Base-by-base conservation (phyloP, 352 stramenopile species). In the Hyaloperonospora arabidopsidis region DNA sequence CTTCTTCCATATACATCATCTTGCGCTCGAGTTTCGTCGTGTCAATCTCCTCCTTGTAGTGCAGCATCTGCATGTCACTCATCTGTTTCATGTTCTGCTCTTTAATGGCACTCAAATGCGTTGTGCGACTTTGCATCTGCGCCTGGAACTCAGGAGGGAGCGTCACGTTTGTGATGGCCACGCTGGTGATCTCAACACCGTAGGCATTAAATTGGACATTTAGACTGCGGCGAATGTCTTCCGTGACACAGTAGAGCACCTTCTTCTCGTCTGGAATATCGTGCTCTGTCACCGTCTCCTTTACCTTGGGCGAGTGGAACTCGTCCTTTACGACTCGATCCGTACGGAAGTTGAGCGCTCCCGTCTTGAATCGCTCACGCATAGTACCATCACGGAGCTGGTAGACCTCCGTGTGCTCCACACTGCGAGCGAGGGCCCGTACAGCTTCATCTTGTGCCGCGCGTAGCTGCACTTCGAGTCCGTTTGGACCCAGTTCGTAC, bases 401-500 rank as follows among this genome's bases (percentile, higher is more conserved):
- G 61, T 95, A 95, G 25, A 96, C 87, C 47, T 95, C 81, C 0
- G 83, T 95, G 65, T 96, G 87, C 61, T 87, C 56, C 18, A 95
- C 79, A 45, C 74, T 91, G n/a, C 86, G 81, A 4, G 83, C 86
- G 14, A 96, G 59, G 0, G 61, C 82, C 5, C 86, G 68, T 17
- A 95, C 79, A 5, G 83, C 86, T 65, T 95, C 77, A 54, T 91
- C 86, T 55, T 94, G 76, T 0, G 84, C 84, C 4, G 82, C 81
- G 6, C 75, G 73, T 1, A 96, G 70, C 63, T 95, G 87, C 25
- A 87, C 72, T 48, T 95, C 83, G 15, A 96, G 74, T 2, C 86
- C 84, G 46, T 86, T 81, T 0, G 86, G 74, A 1, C 82, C 87
- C 11, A 95, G 65, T 56, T 95, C 83, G 63, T 95, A 93, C 5